phyloP scores from a whole-genome alignment of 1,139 yeast species.

The Lodderomyces theae region DNA sequence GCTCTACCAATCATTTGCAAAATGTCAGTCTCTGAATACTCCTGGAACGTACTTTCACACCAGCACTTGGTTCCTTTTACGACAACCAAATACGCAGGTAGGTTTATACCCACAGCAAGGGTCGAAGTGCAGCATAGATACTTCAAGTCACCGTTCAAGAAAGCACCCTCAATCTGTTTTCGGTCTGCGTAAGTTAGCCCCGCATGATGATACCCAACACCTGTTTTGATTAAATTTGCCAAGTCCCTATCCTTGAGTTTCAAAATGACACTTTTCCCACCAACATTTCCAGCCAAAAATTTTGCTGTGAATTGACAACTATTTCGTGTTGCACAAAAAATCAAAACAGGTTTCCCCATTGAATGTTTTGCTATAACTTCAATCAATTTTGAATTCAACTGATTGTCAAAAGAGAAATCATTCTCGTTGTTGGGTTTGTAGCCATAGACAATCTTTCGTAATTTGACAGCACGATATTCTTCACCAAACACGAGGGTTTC shows the following conservation, averaged over 20 bases:
- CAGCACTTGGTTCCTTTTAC: slow-evolving; percentile 59
- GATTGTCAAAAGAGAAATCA: slow-evolving; percentile 43
- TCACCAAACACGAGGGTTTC: slow-evolving; percentile 41
- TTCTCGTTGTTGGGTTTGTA: slow-evolving; percentile 33
- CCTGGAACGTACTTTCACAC: slow-evolving; percentile 44
- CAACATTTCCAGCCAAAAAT: slow-evolving; percentile 20
- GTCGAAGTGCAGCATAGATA: slow-evolving; percentile 58
- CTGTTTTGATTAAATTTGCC: slow-evolving; percentile 22
- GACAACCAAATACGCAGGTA: slow-evolving; percentile 60
- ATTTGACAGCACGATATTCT: slow-evolving; percentile 42
- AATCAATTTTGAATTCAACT: slow-evolving; percentile 35
- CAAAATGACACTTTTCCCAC: slow-evolving; percentile 4
- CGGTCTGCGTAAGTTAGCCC: slow-evolving; percentile 50
- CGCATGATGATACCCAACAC: slow-evolving; percentile 59
- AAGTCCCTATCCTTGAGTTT: slow-evolving; percentile 28
- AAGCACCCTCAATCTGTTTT: slow-evolving; percentile 39
- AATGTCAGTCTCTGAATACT: slow-evolving; percentile 55
- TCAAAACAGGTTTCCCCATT: slow-evolving; percentile 39
- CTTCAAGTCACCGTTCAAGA: slow-evolving; percentile 39
- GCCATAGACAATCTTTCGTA: slow-evolving; percentile 43
- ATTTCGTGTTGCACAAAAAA: slow-evolving; percentile 54
- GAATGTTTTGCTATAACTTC: slow-evolving; percentile 36
- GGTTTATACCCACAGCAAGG: slow-evolving; percentile 58
- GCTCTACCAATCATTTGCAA: slow-evolving; percentile 64
- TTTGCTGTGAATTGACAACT: slow-evolving; percentile 48